A percentile compares a stretch with the other conserved stretches of the same genome.
phyloP scores from a whole-genome alignment of 257 asterid species.

The Vinca minor region DNA sequence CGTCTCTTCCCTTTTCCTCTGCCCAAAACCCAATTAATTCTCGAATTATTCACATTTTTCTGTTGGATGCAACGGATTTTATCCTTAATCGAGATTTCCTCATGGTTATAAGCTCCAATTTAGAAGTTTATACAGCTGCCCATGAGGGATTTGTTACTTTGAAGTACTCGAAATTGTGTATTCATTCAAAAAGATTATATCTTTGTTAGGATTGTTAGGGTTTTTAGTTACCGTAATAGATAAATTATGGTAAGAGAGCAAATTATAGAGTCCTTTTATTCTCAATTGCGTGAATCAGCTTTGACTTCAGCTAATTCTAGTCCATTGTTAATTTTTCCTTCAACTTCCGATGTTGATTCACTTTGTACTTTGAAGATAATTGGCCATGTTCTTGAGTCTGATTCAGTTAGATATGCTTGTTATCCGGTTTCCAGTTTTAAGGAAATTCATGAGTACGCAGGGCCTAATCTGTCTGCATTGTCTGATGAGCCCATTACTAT shows the following conservation, averaged over 20 bases:
- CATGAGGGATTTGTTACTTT: too few species aligned
- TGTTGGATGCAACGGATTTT: too few species aligned
- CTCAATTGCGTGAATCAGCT: constrained; percentile 57
- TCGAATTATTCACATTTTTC: too few species aligned
- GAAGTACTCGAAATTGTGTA: constrained; percentile 8
- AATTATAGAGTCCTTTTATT: constrained; percentile 58
- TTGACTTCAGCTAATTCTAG: constrained; percentile 51
- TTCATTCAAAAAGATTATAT: constrained; percentile 7
- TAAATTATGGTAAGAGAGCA: constrained; percentile 75
- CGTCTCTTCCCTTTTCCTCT: too few species aligned
- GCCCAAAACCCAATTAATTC: too few species aligned
- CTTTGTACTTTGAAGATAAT: constrained; percentile 79
- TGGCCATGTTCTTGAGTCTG: constrained; percentile 76
- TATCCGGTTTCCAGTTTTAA: constrained; percentile 87
- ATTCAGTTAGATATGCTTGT: constrained; percentile 89
- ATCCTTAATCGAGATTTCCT: too few species aligned
- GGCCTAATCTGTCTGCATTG: constrained; percentile 37
- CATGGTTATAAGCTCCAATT: too few species aligned
- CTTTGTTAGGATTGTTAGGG: constrained; percentile 17
- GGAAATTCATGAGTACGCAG: constrained; percentile 48
- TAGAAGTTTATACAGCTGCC: too few species aligned
- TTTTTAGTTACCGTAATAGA: constrained; percentile 10
- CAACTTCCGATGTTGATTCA: constrained; percentile 93
- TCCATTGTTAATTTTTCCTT: constrained; percentile 81
- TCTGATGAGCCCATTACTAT: constrained; percentile 59